A percentile compares a stretch with the other conserved stretches of the same genome.
Conservation (phyloP, 2,329 filamentous ascomycete genomes). For the Didymella sp. region DNA sequence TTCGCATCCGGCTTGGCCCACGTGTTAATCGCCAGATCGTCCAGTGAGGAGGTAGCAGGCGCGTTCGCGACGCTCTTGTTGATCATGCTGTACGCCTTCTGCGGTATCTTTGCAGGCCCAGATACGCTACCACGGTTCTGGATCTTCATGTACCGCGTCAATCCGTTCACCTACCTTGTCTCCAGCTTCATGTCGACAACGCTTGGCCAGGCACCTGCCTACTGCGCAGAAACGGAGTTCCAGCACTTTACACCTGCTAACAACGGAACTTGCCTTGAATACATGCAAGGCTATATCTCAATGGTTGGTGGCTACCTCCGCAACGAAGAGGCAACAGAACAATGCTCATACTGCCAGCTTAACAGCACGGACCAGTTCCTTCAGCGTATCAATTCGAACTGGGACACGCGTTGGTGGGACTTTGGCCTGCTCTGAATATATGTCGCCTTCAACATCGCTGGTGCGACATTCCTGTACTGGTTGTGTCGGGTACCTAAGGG, state of each 20-base stretch:
- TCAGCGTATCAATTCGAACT: neutral
- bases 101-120: conserved; percentile 67
- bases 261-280: conserved; percentile 52
- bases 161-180: conserved; percentile 71
- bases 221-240: conserved; percentile 55
- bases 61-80: conserved; percentile 67
- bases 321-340: conserved; percentile 49
- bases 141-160: conserved; percentile 78
- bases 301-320: conserved; percentile 52
- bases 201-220: conserved; percentile 57
- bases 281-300: conserved; percentile 54
- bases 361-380: conserved; percentile 58
- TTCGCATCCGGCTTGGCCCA: conserved; percentile 73
- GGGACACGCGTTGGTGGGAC: neutral
- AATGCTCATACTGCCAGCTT: conserved; percentile 59
- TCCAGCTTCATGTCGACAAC: conserved; percentile 63
- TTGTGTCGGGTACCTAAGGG: conserved; percentile 58
- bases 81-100: conserved; percentile 54
- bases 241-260: conserved; percentile 48
- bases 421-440: conserved; percentile 61
- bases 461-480: conserved; percentile 61
- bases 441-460: conserved; percentile 58
- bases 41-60: conserved; percentile 71
- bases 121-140: conserved; percentile 71
- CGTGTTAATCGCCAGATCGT: conserved; percentile 73